phyloP scores from a whole-genome alignment of 2,329 filamentous ascomycete species.

The Eutypa lata region DNA sequence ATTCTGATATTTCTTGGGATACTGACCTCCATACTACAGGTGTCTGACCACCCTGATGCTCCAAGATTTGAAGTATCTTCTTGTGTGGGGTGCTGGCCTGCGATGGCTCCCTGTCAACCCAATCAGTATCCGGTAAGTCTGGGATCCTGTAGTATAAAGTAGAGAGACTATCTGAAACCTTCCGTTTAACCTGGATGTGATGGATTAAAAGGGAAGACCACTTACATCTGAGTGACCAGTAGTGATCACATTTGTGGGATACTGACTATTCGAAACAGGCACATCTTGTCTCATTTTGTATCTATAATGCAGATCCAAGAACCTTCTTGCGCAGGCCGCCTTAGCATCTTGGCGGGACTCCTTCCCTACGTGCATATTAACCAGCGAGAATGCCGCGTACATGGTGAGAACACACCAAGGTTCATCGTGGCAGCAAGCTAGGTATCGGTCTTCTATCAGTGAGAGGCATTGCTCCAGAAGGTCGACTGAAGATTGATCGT shows the following conservation, averaged over 20 bases:
- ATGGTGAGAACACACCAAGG: conserved; percentile 22
- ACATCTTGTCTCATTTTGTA: conserved; percentile 6
- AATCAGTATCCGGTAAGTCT: too few species aligned
- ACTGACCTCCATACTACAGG: too few species aligned
- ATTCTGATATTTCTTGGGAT: not conserved
- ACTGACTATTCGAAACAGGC: not conserved
- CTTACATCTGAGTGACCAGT: too few species aligned
- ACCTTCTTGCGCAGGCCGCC: conserved; percentile 12
- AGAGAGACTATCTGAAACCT: too few species aligned
- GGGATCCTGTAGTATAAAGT: too few species aligned
- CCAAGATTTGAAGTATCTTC: too few species aligned
- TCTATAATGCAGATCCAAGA: conserved; percentile 15
- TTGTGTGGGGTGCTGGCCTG: too few species aligned
- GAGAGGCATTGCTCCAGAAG: conserved; percentile 20
- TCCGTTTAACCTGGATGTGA: too few species aligned
- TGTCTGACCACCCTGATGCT: too few species aligned
- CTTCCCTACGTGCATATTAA: conserved; percentile 15
- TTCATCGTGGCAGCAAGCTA: conserved; percentile 16
- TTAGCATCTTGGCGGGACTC: conserved; percentile 17
- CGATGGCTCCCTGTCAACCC: too few species aligned
- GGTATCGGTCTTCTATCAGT: conserved; percentile 18
- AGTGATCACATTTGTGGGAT: not conserved
- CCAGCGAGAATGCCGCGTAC: conserved; percentile 17
- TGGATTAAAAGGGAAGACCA: too few species aligned
- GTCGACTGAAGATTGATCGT: conserved; percentile 11